phyloP scores from a whole-genome alignment of 495 filamentous ascomycete genomes.

The Penicillium egyptiacum region DNA sequence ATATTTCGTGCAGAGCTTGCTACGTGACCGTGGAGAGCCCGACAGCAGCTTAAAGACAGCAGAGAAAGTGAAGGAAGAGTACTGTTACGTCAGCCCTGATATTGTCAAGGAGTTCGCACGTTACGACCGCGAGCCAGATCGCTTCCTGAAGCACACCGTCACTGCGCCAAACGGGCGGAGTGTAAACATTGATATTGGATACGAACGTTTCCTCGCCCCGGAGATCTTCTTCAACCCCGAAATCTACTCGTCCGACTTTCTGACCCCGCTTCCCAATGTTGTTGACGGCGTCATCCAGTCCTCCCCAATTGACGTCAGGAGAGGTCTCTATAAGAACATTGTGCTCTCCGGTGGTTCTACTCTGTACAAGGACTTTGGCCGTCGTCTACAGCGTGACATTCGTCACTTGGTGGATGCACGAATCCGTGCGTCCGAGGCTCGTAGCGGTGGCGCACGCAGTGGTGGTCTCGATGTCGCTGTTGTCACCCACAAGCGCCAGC shows the following conservation, averaged over 20 bases:
- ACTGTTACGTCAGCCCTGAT: slow-evolving; percentile 96
- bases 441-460: slow-evolving; percentile 75
- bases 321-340: slow-evolving; percentile 99
- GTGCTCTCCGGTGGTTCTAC: slow-evolving; percentile 96
- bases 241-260: slow-evolving; percentile 97
- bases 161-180: slow-evolving; percentile 82
- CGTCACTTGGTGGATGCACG: slow-evolving; percentile 90
- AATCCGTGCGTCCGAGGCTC: slow-evolving; percentile 85
- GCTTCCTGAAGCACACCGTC: slow-evolving; percentile 86
- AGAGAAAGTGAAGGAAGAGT: slow-evolving; percentile 95
- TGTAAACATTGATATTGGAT: slow-evolving; percentile 87
- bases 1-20: slow-evolving; percentile 93
- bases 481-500: slow-evolving; percentile 92
- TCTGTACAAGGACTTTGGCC: slow-evolving; percentile 95
- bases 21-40: slow-evolving; percentile 93
- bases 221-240: slow-evolving; percentile 99
- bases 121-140: slow-evolving; percentile 87
- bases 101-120: slow-evolving; percentile 96
- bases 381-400: slow-evolving; percentile 93
- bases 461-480: slow-evolving; percentile 94
- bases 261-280: slow-evolving; percentile 89
- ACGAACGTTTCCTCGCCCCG: slow-evolving; percentile 95
- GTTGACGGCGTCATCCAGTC: slow-evolving; percentile 97
- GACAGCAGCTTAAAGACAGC: slow-evolving; percentile 97
- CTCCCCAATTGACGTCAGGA: slow-evolving; percentile 93